phyloP scores from a whole-genome alignment of 2,329 filamentous ascomycete species.

The Teratosphaeria viscida region DNA sequence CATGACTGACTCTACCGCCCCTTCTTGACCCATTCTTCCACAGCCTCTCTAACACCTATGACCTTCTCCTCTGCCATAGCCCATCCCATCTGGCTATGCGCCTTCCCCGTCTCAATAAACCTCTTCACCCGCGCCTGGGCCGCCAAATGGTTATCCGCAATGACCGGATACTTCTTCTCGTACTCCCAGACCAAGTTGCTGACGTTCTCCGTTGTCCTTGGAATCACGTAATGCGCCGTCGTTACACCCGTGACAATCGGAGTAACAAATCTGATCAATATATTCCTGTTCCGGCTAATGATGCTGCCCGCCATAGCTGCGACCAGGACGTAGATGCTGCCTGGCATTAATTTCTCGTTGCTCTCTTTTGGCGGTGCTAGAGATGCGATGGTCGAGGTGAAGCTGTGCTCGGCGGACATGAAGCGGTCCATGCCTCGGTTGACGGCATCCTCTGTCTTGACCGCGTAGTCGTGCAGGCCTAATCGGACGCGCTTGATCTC shows the following conservation, averaged over 20 bases:
- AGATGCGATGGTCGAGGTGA: constrained; percentile 80
- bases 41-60: constrained; percentile 58
- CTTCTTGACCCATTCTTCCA: constrained; percentile 88
- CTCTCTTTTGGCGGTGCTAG: constrained; percentile 77
- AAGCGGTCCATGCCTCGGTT: constrained; percentile 72
- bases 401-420: constrained; percentile 76
- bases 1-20: constrained; percentile 34
- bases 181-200: constrained; percentile 81
- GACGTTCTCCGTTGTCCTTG: constrained; percentile 83
- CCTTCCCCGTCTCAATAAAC: constrained; percentile 62
- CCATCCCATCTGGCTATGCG: constrained; percentile 60
- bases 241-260: constrained; percentile 72
- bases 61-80: constrained; percentile 74
- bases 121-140: constrained; percentile 58
- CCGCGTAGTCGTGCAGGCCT: constrained; percentile 66
- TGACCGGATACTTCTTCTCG: constrained; percentile 74
- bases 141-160: constrained; percentile 71
- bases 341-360: constrained; percentile 82
- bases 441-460: constrained; percentile 66
- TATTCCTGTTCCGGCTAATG: constrained; percentile 73
- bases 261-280: constrained; percentile 65
- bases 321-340: constrained; percentile 83
- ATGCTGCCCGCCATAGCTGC: constrained; percentile 93
- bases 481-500: constrained; percentile 74
- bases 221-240: constrained; percentile 75